Conservation (phyloP, 352 stramenopile genomes). For the Phytophthora sp. region DNA sequence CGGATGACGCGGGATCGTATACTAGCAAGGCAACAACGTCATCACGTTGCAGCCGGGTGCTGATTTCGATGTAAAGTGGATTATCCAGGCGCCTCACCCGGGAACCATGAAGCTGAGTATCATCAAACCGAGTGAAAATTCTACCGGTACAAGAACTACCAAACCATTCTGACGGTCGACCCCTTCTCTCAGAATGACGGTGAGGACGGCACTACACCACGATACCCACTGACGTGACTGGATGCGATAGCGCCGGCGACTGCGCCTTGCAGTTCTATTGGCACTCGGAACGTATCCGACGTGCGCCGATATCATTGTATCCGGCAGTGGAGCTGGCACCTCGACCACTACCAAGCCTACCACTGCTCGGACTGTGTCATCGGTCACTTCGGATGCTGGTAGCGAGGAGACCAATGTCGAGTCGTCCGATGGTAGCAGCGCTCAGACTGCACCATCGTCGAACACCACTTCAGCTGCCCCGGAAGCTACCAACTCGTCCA, state of each 20-base stretch:
- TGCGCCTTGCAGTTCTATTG: constrained; percentile 51
- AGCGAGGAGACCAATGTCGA: not conserved
- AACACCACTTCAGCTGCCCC: constrained; percentile 14
- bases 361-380: constrained; percentile 6
- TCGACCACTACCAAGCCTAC: not conserved
- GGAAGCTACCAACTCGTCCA: constrained; percentile 6
- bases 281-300: constrained; percentile 50
- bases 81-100: constrained; percentile 55
- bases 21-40: constrained; percentile 33
- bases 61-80: constrained; percentile 20
- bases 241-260: constrained; percentile 45
- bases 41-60: constrained; percentile 28
- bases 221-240: constrained; percentile 45
- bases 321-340: constrained; percentile 26
- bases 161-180: constrained; percentile 37
- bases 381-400: not conserved
- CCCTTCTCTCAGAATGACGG: constrained; percentile 39
- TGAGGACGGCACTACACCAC: constrained; percentile 22
- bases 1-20: constrained; percentile 37
- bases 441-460: constrained; percentile 6
- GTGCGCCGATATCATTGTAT: constrained; percentile 45
- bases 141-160: constrained; percentile 17
- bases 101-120: constrained; percentile 53
- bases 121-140: constrained; percentile 48
- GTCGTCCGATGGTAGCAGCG: constrained; percentile 13